Base-by-base conservation (phyloP, 768 basidiomycete genomes). In the Pleurotus citrinopileatus region DNA sequence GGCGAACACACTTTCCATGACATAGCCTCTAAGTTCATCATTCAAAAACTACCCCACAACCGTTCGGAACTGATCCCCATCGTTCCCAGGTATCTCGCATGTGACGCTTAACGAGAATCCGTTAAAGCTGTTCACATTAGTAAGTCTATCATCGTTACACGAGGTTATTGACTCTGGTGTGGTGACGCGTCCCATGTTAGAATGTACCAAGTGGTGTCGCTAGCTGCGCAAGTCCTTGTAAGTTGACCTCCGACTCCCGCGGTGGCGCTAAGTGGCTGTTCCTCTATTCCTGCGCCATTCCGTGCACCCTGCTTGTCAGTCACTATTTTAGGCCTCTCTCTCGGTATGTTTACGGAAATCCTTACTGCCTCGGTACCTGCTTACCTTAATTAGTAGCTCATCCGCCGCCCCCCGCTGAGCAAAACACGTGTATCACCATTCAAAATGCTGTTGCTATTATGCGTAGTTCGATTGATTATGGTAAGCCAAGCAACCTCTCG, bases 271-370 rank as follows among this genome's bases (percentile, higher is more conserved):
- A 10, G 5, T 10, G 20, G 22, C 28, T 23, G 22, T 25, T 22
- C 27, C 17, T 17, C 46, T 4, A 28, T 34, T 34, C 29, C 48
- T 15, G 48, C 29, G 47, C 29, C 22, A 23, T 37, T 37, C 27
- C 48, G 29, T 25, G 13, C 17, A 9, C 34, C 17, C 32, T 37
- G 12, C 23, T 20, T 26, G 34, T 8, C 19, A 12, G 10, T 23
- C 10, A n/a, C n/a, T 23, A 17, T 51, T 36, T 23, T 25, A 12
- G 8, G 10, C 25, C 4, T 44, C 43, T 20, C 19, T n/a, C 22
- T 44, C 48, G 48, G 48, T 51, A 51, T 37, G 48, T 17, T 19
- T 22, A 26, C 48, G 48, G 48, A 51, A 51, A 51, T 26, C 46
- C 22, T 29, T 17, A 6, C 22, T 6, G 4, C 19, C 29, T 38